Conservation (phyloP, 768 basidiomycete genomes). For the Leccinum rimulosum region DNA sequence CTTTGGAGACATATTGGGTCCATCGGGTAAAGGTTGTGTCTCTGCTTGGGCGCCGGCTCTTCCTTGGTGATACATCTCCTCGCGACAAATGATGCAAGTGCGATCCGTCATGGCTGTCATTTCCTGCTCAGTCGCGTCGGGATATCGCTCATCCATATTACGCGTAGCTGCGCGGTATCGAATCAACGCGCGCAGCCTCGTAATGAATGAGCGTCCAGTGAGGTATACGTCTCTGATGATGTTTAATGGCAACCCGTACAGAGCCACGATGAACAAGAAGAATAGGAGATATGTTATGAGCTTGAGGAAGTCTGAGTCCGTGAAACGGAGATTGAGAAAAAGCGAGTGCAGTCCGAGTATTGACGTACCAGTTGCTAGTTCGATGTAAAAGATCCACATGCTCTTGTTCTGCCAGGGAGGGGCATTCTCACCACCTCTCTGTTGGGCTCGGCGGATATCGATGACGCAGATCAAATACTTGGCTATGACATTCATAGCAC, state of each 20-base stretch:
- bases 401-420: constrained; percentile 98
- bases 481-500: constrained; percentile 68
- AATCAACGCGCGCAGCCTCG: constrained; percentile 81
- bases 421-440: constrained; percentile 77
- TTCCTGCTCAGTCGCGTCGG: constrained; percentile 87
- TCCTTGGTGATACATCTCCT: constrained; percentile 73
- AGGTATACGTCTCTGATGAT: constrained; percentile 97
- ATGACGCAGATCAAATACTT: constrained; percentile 82
- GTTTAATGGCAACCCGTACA: constrained; percentile 94
- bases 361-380: constrained; percentile 77
- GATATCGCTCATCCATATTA: constrained; percentile 96
- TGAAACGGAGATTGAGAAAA: constrained; percentile 8
- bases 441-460: constrained; percentile 77
- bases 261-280: constrained; percentile 91
- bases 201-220: constrained; percentile 89
- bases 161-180: constrained; percentile 92
- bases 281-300: constrained; percentile 89
- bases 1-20: constrained; percentile 94
- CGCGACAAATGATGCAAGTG: constrained; percentile 97
- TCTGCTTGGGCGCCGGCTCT: constrained; percentile 20
- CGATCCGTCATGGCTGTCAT: constrained; percentile 77
- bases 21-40: constrained; percentile 42
- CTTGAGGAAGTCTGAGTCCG: constrained; percentile 80
- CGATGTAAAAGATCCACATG: constrained; percentile 95
- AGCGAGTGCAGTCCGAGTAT: background rate